A percentile compares a stretch with the other conserved stretches of the same genome.
phyloP scores from a whole-genome alignment of 345 rosid species.

The Heritiera littoralis region DNA sequence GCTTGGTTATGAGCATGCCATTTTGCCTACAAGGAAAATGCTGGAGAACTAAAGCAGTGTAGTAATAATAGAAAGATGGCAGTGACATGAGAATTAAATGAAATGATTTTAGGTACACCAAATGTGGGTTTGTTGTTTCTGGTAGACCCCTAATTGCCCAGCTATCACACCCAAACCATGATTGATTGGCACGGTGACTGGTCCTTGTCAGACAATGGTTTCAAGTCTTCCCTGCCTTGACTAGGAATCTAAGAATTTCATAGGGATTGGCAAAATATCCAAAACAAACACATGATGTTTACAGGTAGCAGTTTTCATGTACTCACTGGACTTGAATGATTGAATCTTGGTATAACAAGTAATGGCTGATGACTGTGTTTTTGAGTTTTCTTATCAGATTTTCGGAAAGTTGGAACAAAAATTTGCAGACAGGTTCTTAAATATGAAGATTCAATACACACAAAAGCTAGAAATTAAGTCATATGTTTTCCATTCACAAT shows the following conservation, averaged over 20 bases:
- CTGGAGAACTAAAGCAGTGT: not conserved
- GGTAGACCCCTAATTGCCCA: conserved; percentile 6
- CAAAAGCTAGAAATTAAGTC: not conserved
- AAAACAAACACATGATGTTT: not conserved
- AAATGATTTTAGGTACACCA: conserved; percentile 9
- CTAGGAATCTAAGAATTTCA: not conserved
- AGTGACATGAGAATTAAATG: not conserved
- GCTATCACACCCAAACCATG: conserved; percentile 6
- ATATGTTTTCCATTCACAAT: not conserved
- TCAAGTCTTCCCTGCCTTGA: not conserved
- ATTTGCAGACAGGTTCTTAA: not conserved
- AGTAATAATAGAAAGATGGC: not conserved
- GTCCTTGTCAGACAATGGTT: not conserved
- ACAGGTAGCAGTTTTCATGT: not conserved
- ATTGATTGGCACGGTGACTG: not conserved
- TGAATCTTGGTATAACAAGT: too few species aligned
- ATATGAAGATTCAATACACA: not conserved
- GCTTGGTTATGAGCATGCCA: not conserved
- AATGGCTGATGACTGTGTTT: not conserved
- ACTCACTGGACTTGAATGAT: not conserved
- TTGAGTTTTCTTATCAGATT: not conserved
- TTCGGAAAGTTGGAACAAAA: not conserved
- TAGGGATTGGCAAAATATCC: not conserved
- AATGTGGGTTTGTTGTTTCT: not conserved
- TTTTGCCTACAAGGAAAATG: not conserved